Conservation (phyloP, 331 rosid species). For the Phaseolus coccineus region DNA sequence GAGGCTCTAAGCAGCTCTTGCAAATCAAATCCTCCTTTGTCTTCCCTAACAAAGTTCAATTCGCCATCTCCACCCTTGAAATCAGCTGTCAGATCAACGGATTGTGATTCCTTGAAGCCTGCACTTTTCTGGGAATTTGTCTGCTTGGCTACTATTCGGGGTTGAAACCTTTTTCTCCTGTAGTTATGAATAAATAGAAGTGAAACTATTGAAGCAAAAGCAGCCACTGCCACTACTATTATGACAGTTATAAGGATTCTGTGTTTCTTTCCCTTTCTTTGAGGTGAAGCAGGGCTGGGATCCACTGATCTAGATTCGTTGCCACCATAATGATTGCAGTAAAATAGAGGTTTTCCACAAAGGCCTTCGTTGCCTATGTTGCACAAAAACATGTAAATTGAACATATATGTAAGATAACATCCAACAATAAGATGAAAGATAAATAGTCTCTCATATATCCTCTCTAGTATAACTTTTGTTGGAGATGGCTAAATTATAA, state of each 20-base stretch:
- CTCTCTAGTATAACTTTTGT: neutral
- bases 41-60: slow-evolving; percentile 58
- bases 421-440: neutral
- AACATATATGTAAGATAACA: neutral
- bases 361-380: slow-evolving; percentile 65
- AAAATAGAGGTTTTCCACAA: slow-evolving; percentile 67
- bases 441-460: neutral
- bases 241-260: slow-evolving; percentile 38
- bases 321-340: slow-evolving; percentile 41
- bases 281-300: neutral
- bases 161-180: neutral
- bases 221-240: slow-evolving; percentile 38
- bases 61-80: slow-evolving; percentile 47
- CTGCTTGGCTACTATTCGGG: slow-evolving; percentile 3
- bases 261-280: slow-evolving; percentile 39
- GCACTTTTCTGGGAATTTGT: slow-evolving; percentile 14
- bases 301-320: neutral
- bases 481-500: no score
- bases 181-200: slow-evolving; percentile 35
- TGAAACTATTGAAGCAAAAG: slow-evolving; percentile 40
- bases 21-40: slow-evolving; percentile 54
- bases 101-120: slow-evolving; percentile 37
- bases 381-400: neutral
- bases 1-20: slow-evolving; percentile 74
- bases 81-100: slow-evolving; percentile 39